Conservation (phyloP, 1,284 basidiomycete species). For the Termitomyces sp. region DNA sequence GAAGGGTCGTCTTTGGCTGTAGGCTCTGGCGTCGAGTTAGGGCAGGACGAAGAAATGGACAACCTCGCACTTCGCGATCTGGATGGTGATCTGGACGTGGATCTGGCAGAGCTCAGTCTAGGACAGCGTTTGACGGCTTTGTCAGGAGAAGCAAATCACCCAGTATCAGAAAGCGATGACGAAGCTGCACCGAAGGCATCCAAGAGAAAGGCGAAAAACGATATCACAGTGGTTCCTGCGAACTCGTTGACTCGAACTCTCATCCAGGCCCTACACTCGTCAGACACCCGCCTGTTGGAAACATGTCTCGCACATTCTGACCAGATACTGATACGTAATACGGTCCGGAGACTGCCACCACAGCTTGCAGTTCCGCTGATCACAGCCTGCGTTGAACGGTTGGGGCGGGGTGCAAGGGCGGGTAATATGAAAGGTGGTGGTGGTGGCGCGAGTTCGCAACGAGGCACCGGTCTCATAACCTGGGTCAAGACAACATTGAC, state of each 20-base stretch:
- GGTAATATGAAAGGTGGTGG: conserved; percentile 77
- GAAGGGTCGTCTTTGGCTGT: conserved; percentile 60
- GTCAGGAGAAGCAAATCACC: conserved; percentile 40
- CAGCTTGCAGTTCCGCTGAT: conserved; percentile 86
- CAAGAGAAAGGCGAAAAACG: conserved; percentile 30
- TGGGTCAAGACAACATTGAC: conserved; percentile 90
- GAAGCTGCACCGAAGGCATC: conserved; percentile 26
- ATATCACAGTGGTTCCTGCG: conserved; percentile 60
- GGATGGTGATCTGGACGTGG: conserved; percentile 73
- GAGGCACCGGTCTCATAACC: conserved; percentile 76
- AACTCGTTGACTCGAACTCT: conserved; percentile 91
- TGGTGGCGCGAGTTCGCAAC: conserved; percentile 79
- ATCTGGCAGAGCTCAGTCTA: conserved; percentile 85
- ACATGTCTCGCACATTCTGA: conserved; percentile 88
- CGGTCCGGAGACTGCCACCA: conserved; percentile 85
- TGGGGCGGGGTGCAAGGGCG: conserved; percentile 74
- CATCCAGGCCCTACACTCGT: conserved; percentile 95
- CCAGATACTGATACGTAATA: conserved; percentile 77
- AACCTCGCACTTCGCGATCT: conserved; percentile 44
- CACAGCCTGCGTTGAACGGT: conserved; percentile 83
- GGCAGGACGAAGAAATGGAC: conserved; percentile 54
- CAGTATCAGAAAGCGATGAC: conserved; percentile 46
- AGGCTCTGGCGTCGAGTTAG: conserved; percentile 58
- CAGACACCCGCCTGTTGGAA: conserved; percentile 85
- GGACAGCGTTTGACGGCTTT: conserved; percentile 82